Percentiles rank a stretch among this genome's conserved stretches.
These are phyloP conservation scores for Moesziomyces globuligerus DNA, from an alignment of 1,284 basidiomycete genomes.

Conservation along the genomic window DNA sequence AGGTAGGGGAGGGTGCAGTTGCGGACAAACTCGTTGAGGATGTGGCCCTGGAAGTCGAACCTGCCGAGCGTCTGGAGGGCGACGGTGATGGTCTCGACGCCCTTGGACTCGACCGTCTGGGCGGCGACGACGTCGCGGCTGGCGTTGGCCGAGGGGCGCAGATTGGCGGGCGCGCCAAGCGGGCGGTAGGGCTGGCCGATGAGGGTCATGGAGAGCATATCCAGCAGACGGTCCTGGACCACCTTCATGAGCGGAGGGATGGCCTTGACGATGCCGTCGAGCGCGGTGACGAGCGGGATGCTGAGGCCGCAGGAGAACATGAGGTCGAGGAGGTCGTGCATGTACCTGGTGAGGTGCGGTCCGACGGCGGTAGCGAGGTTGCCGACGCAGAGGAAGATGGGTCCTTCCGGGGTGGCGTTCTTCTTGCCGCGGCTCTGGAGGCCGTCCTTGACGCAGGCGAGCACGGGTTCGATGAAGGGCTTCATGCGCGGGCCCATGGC, in stretches of 20 bases:
- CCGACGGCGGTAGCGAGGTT: slow-evolving; percentile 96
- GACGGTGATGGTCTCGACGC: slow-evolving; percentile 78
- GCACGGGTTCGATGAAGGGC: slow-evolving; percentile 90
- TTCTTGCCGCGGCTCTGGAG: slow-evolving; percentile 88
- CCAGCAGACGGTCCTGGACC: slow-evolving; percentile 79
- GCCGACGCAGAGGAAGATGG: slow-evolving; percentile 96
- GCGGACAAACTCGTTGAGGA: slow-evolving; percentile 95
- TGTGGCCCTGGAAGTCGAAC: slow-evolving; percentile 89
- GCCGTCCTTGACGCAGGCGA: slow-evolving; percentile 88
- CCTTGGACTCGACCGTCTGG: slow-evolving; percentile 72
- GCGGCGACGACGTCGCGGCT: slow-evolving; percentile 40
- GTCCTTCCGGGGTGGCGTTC: slow-evolving; percentile 90
- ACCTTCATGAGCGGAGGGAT: slow-evolving; percentile 91
- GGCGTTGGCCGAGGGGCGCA: slow-evolving; percentile 37
- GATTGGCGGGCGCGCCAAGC: slow-evolving; percentile 51
- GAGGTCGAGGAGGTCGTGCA: slow-evolving; percentile 95
- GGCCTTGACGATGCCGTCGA: slow-evolving; percentile 84
- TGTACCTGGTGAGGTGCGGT: slow-evolving; percentile 90
- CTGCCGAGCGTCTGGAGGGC: slow-evolving; percentile 88
- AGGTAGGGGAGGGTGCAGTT: slow-evolving; percentile 91
- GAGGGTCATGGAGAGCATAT: slow-evolving; percentile 62
- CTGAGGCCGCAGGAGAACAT: slow-evolving; percentile 97
- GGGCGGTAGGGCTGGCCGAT: slow-evolving; percentile 63
- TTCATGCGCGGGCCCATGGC: slow-evolving; percentile 95
- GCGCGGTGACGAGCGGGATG: slow-evolving; percentile 84